phyloP scores from a whole-genome alignment of 257 asterid species.

The Parsonsia alboflavescens region DNA sequence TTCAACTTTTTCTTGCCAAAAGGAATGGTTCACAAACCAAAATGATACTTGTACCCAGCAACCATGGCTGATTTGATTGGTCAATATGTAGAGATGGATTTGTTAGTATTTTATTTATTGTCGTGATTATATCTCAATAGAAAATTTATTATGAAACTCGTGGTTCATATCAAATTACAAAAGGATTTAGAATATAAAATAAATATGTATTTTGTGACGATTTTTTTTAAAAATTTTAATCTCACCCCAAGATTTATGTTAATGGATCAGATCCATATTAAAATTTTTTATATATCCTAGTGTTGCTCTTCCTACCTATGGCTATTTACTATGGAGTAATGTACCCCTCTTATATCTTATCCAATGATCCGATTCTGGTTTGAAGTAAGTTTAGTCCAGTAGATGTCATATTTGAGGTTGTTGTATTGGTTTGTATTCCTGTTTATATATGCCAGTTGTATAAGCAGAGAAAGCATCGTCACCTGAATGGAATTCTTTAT shows the following conservation, averaged over 20 bases:
- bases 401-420: too few relatives aligned
- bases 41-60: neutral
- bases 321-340: neutral
- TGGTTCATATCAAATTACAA: too few relatives aligned
- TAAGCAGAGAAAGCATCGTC: neutral
- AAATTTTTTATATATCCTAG: too few relatives aligned
- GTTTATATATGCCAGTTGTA: too few relatives aligned
- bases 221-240: too few relatives aligned
- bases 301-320: neutral
- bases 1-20: neutral
- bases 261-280: too few relatives aligned
- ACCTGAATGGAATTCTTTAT: neutral
- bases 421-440: too few relatives aligned
- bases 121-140: neutral
- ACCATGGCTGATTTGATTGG: neutral
- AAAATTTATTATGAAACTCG: neutral
- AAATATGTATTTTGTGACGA: too few relatives aligned
- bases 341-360: neutral
- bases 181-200: too few relatives aligned
- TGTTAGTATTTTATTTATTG: neutral
- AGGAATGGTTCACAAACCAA: too few relatives aligned
- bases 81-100: slow-evolving; percentile 1
- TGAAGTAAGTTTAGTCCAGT: too few relatives aligned
- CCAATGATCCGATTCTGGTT: neutral
- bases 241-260: too few relatives aligned